phyloP scores from a whole-genome alignment of 192 early-diverging fungal genomes.

The Coemansia nantahalensis region DNA sequence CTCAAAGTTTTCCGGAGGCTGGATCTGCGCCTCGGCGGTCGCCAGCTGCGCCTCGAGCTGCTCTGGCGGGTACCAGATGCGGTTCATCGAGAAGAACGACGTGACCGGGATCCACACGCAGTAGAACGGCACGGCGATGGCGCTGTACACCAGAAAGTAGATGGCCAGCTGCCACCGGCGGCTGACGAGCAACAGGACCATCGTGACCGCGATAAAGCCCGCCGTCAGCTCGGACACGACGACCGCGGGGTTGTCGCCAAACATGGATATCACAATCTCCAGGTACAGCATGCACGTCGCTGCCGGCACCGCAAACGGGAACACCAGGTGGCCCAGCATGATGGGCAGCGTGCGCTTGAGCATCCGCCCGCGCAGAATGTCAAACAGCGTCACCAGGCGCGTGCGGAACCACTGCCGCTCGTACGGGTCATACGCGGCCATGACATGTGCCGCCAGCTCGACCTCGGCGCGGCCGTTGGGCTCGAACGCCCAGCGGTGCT shows the following conservation, averaged over 20 bases:
- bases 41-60: conserved; percentile 21
- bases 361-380: conserved; percentile 33
- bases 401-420: conserved; percentile 52
- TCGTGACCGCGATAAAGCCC: conserved; percentile 32
- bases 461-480: conserved; percentile 46
- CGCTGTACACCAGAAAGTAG: conserved; percentile 45
- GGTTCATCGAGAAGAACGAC: conserved; percentile 50
- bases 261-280: conserved; percentile 48
- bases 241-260: conserved; percentile 48
- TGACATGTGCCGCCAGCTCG: conserved; percentile 17
- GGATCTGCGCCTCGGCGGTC: conserved; percentile 24
- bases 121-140: conserved; percentile 45
- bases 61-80: conserved; percentile 45
- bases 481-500: conserved; percentile 46
- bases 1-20: conserved; percentile 38
- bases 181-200: conserved; percentile 24
- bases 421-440: conserved; percentile 38
- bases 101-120: conserved; percentile 48
- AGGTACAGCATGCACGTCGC: conserved; percentile 53
- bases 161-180: conserved; percentile 28
- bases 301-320: conserved; percentile 38
- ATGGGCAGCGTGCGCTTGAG: conserved; percentile 32
- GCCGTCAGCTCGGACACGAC: conserved; percentile 50
- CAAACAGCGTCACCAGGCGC: conserved; percentile 39
- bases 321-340: conserved; percentile 32